Conservation (phyloP, 208 protist species). For the Crithidia brevicula region DNA sequence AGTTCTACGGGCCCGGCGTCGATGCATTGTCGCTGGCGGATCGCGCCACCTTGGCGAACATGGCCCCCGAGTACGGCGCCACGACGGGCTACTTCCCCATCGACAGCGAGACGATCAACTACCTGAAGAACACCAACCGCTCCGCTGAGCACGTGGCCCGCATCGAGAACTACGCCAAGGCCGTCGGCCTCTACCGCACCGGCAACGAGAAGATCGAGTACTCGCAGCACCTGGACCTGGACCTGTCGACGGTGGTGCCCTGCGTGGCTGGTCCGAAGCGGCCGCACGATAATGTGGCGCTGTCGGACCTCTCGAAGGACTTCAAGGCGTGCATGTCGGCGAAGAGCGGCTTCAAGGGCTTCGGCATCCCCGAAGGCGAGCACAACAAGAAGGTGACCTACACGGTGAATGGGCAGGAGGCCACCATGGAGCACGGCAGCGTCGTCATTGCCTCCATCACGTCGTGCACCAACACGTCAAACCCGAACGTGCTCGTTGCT, state of each 20-base stretch:
- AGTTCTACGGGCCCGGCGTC: constrained; percentile 96
- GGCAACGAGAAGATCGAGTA: constrained; percentile 86
- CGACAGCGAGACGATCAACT: constrained; percentile 94
- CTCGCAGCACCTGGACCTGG: constrained; percentile 90
- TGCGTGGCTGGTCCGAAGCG: constrained; percentile 95
- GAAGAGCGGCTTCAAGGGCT: constrained; percentile 96
- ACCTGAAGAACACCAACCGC: constrained; percentile 91
- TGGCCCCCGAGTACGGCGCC: constrained; percentile 98
- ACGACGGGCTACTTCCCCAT: constrained; percentile 97
- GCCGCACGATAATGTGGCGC: constrained; percentile 94
- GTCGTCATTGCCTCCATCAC: constrained; percentile 97
- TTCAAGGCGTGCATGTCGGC: constrained; percentile 92
- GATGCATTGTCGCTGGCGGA: constrained; percentile 92
- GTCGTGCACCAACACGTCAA: constrained; percentile 97
- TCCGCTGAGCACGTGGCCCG: constrained; percentile 75
- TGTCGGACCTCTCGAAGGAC: constrained; percentile 92
- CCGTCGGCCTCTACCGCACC: constrained; percentile 85
- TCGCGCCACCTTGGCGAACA: constrained; percentile 96
- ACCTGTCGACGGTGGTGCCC: constrained; percentile 91
- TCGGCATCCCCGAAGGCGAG: constrained; percentile 86
- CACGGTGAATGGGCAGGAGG: constrained; percentile 78
- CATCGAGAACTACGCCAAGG: constrained; percentile 93
- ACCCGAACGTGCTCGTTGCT: constrained; percentile 95
- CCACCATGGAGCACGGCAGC: constrained; percentile 91
- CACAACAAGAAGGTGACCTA: constrained; percentile 79